Evolutionary conservation across 192 early-diverging fungal species (phyloP), one percentile per base, ranked within the genome.

Genomic region (Paraglomus occultum): DNA sequence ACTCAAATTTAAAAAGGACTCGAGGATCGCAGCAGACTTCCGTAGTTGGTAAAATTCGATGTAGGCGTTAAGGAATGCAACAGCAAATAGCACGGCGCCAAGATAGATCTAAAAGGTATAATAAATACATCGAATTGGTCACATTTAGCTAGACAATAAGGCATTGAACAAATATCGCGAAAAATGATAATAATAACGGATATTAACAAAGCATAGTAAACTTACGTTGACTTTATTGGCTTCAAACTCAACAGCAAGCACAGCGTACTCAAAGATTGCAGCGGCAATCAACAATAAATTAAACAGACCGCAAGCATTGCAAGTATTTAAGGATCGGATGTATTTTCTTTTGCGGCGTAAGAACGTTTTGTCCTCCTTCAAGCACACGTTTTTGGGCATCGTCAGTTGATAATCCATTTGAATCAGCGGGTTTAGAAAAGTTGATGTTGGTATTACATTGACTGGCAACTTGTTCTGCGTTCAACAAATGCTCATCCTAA

Each of bases 11-110:
- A 96, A 74, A 82, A 98, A 92, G 6, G 94, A 94, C 44, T 95
- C 92, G 43, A 98, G 77, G 54, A 94, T 88, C 44, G 92, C 91
- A 23, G 89, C 87, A 40, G 91, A 89, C 79, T 98, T 98, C 77
- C 91, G 92, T 59, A 85, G 77, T 80, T 98, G 96, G 71, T 89
- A 91, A 76, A 94, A 96, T 76, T 98, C 96, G 73, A 98, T 93
- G 42, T 78, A 81, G 2, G 96, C 92, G 74, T 98, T 98, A 50
- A 94, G 54, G 58, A 98, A 90, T 1, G 94, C 91, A 50, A 98
- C 93, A 52, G 59, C 82, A 61, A 98, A 86, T 1, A 96, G 82
- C 71, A 98, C 94, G 50, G 88, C 90, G 31, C 96, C 96, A 51
- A 95, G 85, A 72, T 96, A 96, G 20, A 85, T 84, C 90, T 93